Conservation (phyloP, 352 stramenopile genomes). For the Elongisporangium senticosum region DNA sequence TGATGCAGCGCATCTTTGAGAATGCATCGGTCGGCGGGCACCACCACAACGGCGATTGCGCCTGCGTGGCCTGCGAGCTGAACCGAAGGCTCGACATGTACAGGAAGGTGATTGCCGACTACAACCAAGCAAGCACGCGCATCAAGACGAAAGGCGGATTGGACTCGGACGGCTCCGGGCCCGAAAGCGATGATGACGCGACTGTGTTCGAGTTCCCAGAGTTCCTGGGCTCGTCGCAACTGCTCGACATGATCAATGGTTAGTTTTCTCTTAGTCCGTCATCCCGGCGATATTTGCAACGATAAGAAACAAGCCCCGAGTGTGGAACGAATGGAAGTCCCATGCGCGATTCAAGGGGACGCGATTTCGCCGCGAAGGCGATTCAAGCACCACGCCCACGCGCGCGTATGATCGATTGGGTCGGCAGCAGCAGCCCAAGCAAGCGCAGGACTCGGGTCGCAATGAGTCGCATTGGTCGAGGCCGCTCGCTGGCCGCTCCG, state of each 20-base stretch:
- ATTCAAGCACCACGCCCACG: background rate
- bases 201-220: slow-evolving; percentile 42
- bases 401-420: background rate
- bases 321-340: background rate
- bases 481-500: background rate
- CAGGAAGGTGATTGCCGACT: slow-evolving; percentile 48
- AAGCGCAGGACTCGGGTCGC: background rate
- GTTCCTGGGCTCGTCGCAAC: slow-evolving; percentile 36
- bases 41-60: slow-evolving; percentile 29
- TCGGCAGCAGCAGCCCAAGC: background rate
- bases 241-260: background rate
- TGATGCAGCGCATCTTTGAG: slow-evolving; percentile 68
- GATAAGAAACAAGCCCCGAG: background rate
- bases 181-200: slow-evolving; percentile 43
- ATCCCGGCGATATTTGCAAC: background rate
- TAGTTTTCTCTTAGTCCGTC: background rate
- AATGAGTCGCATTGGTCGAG: background rate
- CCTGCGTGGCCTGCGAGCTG: slow-evolving; percentile 56
- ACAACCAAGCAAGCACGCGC: slow-evolving; percentile 47
- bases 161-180: slow-evolving; percentile 5
- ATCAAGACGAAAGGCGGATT: slow-evolving; percentile 25
- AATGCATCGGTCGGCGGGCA: slow-evolving; percentile 33
- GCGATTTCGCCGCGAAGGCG: background rate
- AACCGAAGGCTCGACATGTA: slow-evolving; percentile 42
- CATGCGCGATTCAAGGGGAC: background rate